Conservation (phyloP, 176 grass and related monocot species). For the Juncus effusus region DNA sequence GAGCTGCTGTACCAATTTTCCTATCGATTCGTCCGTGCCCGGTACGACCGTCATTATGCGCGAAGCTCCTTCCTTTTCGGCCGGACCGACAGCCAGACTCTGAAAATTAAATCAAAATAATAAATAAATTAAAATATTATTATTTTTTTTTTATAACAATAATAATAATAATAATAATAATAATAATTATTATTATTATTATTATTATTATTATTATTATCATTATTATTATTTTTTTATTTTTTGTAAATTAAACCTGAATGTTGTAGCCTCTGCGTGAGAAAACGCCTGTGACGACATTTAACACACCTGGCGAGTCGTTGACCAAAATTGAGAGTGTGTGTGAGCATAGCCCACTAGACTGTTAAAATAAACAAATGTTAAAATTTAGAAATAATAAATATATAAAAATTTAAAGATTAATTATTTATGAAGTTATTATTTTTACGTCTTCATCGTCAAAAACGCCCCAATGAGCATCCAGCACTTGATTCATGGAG, state of each 20-base stretch:
- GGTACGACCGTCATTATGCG: constrained; percentile 92
- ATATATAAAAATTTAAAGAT: too few relatives aligned
- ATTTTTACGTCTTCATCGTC: constrained; percentile 88
- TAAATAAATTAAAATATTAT: too few relatives aligned
- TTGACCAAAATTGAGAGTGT: constrained; percentile 93
- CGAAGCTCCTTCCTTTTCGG: constrained; percentile 75
- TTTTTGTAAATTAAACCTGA: constrained; percentile 47
- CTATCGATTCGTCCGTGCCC: constrained; percentile 74
- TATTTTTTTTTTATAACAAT: too few relatives aligned
- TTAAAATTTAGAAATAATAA: too few relatives aligned
- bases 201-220: too few relatives aligned
- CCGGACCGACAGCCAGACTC: constrained; percentile 92
- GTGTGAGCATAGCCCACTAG: constrained; percentile 69
- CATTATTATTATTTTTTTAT: too few relatives aligned
- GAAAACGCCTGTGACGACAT: constrained; percentile 91
- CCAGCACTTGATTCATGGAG: constrained; percentile 65
- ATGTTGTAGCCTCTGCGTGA: constrained; percentile 98
- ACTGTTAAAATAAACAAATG: constrained; percentile 35
- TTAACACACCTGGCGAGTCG: constrained; percentile 84
- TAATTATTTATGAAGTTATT: constrained; percentile 15
- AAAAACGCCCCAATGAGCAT: constrained; percentile 96
- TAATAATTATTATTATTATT: too few relatives aligned
- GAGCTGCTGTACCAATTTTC: constrained; percentile 73
- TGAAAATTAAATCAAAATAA: constrained; percentile 12
- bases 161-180: too few relatives aligned